phyloP scores from a whole-genome alignment of 192 early-diverging fungal genomes.

The Coemansia sp. region DNA sequence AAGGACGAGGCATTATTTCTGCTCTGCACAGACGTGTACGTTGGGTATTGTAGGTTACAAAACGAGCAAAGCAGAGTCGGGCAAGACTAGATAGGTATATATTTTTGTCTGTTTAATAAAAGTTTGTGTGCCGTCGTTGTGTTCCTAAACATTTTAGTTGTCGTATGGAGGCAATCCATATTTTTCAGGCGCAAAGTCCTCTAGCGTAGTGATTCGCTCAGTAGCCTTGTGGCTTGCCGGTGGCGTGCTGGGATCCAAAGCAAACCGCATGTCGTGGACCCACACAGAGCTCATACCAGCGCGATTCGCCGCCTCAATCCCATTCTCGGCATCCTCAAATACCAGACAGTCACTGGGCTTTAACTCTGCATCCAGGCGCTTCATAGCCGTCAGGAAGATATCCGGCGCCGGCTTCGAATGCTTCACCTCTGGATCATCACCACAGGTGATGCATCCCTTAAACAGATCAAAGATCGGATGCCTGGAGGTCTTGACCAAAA shows the following conservation, averaged over 20 bases:
- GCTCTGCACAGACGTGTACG: conserved; percentile 40
- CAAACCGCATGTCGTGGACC: conserved; percentile 76
- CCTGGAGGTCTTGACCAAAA: conserved; percentile 63
- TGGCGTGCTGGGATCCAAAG: conserved; percentile 40
- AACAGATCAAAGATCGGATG: conserved; percentile 79
- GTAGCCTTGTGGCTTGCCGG: conserved; percentile 53
- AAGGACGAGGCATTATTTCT: conserved; percentile 44
- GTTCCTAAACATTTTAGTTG: neutral
- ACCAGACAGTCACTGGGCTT: conserved; percentile 68
- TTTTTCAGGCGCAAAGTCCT: conserved; percentile 63
- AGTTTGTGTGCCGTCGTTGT: too few species aligned
- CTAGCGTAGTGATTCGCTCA: conserved; percentile 58
- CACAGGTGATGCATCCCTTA: conserved; percentile 71
- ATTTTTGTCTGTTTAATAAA: too few species aligned
- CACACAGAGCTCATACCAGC: conserved; percentile 83
- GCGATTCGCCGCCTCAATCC: conserved; percentile 74
- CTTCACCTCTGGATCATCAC: conserved; percentile 77
- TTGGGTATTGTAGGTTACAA: conserved; percentile 27
- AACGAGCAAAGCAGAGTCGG: conserved; percentile 3
- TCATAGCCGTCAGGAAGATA: conserved; percentile 74
- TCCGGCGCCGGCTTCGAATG: conserved; percentile 90
- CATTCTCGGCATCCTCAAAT: conserved; percentile 88
- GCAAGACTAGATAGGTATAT: neutral
- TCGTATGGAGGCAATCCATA: conserved; percentile 60
- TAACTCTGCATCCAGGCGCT: conserved; percentile 51